Evolutionary conservation across 2,329 filamentous ascomycete species (phyloP).

Genomic region (Penicillium paneum): DNA sequence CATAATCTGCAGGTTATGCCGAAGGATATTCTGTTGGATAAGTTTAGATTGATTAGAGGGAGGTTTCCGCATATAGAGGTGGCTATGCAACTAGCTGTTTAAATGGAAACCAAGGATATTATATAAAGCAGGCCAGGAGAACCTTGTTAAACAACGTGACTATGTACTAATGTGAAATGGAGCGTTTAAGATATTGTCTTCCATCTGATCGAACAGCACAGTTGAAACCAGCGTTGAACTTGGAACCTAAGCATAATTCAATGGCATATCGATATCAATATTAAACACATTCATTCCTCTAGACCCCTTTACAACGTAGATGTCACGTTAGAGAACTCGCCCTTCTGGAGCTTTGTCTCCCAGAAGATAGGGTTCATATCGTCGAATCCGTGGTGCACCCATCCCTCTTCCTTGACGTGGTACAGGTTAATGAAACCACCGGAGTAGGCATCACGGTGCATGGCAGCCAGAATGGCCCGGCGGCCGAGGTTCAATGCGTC

Average conservation of each 20-base stretch:
- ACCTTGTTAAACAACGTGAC: not conserved
- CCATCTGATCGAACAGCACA: not conserved
- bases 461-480: conserved; percentile 91
- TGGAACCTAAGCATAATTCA: conserved; percentile 4
- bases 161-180: not conserved
- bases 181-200: not conserved
- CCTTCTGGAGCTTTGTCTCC: conserved; percentile 98
- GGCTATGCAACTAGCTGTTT: conserved; percentile 23
- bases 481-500: conserved; percentile 88
- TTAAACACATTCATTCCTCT: conserved; percentile 16
- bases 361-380: conserved; percentile 99
- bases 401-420: conserved; percentile 97
- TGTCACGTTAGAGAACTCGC: conserved; percentile 95
- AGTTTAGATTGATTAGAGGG: conserved; percentile 35
- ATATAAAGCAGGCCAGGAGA: not conserved
- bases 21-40: conserved; percentile 44
- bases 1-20: conserved; percentile 49
- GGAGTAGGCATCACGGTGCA: conserved; percentile 96
- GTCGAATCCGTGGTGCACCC: conserved; percentile 97
- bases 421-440: conserved; percentile 98
- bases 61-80: conserved; percentile 20
- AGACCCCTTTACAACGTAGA: conserved; percentile 55
- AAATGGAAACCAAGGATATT: not conserved
- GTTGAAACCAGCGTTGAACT: too few species aligned
- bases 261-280: conserved; percentile 18